Conservation (phyloP, 2,329 filamentous ascomycete species). For the Ophiostoma triangulosporum region DNA sequence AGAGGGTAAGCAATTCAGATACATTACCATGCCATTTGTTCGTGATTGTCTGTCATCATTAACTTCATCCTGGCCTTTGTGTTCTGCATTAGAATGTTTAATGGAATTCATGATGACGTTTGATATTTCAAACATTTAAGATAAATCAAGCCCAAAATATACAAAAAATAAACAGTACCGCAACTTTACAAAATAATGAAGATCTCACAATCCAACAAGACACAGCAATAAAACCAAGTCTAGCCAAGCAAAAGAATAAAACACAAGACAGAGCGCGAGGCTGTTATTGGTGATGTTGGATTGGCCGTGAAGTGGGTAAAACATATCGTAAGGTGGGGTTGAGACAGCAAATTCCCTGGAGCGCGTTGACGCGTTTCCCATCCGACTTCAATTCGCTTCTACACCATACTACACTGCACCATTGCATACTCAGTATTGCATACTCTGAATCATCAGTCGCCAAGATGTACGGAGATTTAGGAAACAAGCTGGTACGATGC, state of each 20-base stretch:
- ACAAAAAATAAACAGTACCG: no score
- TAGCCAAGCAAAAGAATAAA: not conserved
- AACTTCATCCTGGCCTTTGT: no score
- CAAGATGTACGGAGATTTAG: slow-evolving; percentile 74
- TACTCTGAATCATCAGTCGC: not conserved
- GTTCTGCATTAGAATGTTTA: no score
- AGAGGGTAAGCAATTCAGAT: no score
- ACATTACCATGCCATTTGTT: no score
- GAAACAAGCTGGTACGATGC: slow-evolving; percentile 61
- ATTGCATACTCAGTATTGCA: not conserved
- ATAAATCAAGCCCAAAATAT: no score
- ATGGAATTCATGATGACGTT: no score
- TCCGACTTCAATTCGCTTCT: not conserved
- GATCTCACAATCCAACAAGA: no score
- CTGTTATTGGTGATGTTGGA: not conserved
- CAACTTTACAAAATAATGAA: no score
- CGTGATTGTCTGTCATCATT: no score
- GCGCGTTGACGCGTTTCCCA: not conserved
- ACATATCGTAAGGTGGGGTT: not conserved
- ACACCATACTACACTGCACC: not conserved
- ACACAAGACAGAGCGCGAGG: not conserved
- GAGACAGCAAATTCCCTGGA: not conserved
- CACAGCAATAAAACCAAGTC: no score
- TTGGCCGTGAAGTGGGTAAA: not conserved
- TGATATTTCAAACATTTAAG: no score